phyloP scores from a whole-genome alignment of 352 stramenopile species.

The Nothophytophthora sp. region DNA sequence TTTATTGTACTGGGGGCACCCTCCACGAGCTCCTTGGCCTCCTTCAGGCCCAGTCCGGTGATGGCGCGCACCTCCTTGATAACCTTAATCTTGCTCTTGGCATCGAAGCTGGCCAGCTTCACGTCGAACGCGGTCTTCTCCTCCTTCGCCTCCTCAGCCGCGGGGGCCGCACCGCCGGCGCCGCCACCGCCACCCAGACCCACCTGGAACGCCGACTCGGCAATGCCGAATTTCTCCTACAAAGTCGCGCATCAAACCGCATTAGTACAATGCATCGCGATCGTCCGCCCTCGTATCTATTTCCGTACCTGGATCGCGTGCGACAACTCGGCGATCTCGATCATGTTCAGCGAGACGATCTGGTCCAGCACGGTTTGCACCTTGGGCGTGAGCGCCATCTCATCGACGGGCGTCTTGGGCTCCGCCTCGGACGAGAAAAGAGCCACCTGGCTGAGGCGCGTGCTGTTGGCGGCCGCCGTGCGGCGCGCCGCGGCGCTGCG shows the following conservation, averaged over 20 bases:
- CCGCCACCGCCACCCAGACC: constrained; percentile 59
- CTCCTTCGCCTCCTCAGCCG: constrained; percentile 85
- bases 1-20: constrained; percentile 92
- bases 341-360: constrained; percentile 89
- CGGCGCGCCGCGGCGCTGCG: constrained; percentile 46
- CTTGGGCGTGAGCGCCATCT: constrained; percentile 74
- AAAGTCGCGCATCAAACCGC: background rate
- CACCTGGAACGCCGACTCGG: constrained; percentile 78
- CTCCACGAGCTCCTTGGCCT: constrained; percentile 97
- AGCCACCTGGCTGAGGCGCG: constrained; percentile 51
- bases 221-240: constrained; percentile 88
- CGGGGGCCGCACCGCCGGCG: constrained; percentile 45
- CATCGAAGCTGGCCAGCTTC: constrained; percentile 95
- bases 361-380: constrained; percentile 84
- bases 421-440: constrained; percentile 54
- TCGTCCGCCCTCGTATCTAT: no score
- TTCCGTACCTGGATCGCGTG: constrained; percentile 74
- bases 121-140: constrained; percentile 96
- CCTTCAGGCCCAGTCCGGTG: constrained; percentile 95
- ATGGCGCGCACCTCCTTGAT: constrained; percentile 97
- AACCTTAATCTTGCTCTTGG: constrained; percentile 98
- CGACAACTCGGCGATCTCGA: constrained; percentile 89
- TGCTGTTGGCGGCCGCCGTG: constrained; percentile 27
- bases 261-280: background rate
- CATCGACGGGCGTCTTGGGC: constrained; percentile 40